Base-by-base conservation (phyloP, 495 filamentous ascomycete species). In the Annulohypoxylon stygium region DNA sequence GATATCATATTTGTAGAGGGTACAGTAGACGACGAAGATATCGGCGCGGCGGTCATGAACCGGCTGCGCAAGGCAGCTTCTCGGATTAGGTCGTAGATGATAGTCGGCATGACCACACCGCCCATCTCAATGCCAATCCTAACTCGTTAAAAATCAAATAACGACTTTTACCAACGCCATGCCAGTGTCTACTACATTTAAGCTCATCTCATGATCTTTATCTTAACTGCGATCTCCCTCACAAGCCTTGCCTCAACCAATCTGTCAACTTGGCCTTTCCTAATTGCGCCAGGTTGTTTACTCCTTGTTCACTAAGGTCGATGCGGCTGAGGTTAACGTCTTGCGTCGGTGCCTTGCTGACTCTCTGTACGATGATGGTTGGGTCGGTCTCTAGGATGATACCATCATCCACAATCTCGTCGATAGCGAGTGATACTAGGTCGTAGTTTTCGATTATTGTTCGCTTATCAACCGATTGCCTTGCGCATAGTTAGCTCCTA, bases 401-500 rank as follows among this genome's bases (percentile, higher is more conserved):
- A 34, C 96, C 96, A 73, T 98, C 96, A 81, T 98, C 96, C 34
- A 97, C 90, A 63, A 97, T 93, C 81, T 99, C 96, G 81, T 99
- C 96, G 63, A 98, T 92, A 48, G 95, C 92, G 20, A 99, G 86
- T 20, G 94, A 92, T 64, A 97, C 92, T 8, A 86, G 87, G 78
- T 98, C 96, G 85, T 98, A 99, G 87, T 98, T 97, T 83, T 99
- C 96, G 77, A 98, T 90, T 69, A 98, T 93, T 9, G 95, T 98
- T 69, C 96, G 93, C 86, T 97, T 97, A 86, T 99, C 96, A 61
- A 94, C 94, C 25, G 93, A 93, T 82, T 95, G 95, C 81, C 92
- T 95, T 43, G 39, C 39, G 7, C 39, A n/a, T 9, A 62, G 30
- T 63, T 71, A 75, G 70, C 43, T 36, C 26, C 14, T 4, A 1